A percentile compares a stretch with the other conserved stretches of the same genome.
Evolutionary conservation across 228 moss, liverwort and hornwort species (phyloP).

Genomic region (Sphagnum fallax): DNA sequence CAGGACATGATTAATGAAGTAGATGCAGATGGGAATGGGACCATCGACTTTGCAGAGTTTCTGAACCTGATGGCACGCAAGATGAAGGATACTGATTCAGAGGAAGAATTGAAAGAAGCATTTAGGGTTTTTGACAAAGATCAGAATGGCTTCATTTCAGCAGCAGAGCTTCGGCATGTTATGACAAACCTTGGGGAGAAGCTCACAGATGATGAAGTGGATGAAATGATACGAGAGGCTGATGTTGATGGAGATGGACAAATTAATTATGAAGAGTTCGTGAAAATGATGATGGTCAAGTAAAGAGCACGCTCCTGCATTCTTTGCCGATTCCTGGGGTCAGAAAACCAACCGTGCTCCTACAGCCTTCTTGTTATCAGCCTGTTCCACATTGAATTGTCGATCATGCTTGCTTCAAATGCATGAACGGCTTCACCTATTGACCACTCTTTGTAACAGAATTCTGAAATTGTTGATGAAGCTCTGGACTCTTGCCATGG

Average conservation of each 20-base stretch:
- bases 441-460: no score
- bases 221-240: conserved; percentile 61
- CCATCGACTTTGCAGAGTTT: conserved; percentile 57
- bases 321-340: no score
- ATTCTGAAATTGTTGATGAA: no score
- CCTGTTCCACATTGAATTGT: no score
- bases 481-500: no score
- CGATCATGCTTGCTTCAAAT: no score
- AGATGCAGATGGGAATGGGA: conserved; percentile 53
- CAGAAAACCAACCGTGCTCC: no score
- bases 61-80: conserved; percentile 51
- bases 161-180: conserved; percentile 53
- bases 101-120: conserved; percentile 58
- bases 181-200: conserved; percentile 61
- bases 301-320: conserved; percentile 1
- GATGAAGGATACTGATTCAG: conserved; percentile 63
- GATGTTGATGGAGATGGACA: conserved; percentile 54
- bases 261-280: conserved; percentile 63
- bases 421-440: no score
- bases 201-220: conserved; percentile 54
- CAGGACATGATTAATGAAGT: conserved; percentile 60
- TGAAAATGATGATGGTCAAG: conserved; percentile 72
- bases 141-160: conserved; percentile 53
- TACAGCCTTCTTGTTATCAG: no score
- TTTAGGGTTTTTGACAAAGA: conserved; percentile 66